A percentile compares a stretch with the other conserved stretches of the same genome.
phyloP scores from a whole-genome alignment of 2,329 filamentous ascomycete species.

The Calonectria naviculata region DNA sequence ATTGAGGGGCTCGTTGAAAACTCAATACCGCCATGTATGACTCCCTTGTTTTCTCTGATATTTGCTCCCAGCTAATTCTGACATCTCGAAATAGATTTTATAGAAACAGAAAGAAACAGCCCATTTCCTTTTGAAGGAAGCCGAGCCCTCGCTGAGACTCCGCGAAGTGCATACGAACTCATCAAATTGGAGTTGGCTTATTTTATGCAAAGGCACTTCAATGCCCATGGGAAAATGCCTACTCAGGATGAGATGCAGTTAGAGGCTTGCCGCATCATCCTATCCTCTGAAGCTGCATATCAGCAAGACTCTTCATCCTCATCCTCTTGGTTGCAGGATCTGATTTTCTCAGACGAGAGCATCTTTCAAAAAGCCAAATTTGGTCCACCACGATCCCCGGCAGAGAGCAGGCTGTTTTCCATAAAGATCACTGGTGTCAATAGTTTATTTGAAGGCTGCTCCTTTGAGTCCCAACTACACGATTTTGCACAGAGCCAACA shows the following conservation, averaged over 20 bases:
- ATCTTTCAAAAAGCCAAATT: constrained; percentile 34
- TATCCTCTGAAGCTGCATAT: constrained; percentile 20
- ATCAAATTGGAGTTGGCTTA: constrained; percentile 30
- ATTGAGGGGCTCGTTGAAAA: constrained; percentile 51
- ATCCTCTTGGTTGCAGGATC: constrained; percentile 28
- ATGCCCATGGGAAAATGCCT: constrained; percentile 16
- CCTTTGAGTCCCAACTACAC: constrained; percentile 35
- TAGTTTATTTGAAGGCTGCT: constrained; percentile 38
- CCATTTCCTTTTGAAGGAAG: constrained; percentile 29
- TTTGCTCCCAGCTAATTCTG: background rate
- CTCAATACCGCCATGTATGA: constrained; percentile 51
- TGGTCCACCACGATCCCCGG: constrained; percentile 31
- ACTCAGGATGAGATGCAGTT: constrained; percentile 23
- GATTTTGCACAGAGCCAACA: constrained; percentile 19
- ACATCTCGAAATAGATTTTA: constrained; percentile 16
- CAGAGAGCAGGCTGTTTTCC: constrained; percentile 33
- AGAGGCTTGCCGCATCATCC: constrained; percentile 27
- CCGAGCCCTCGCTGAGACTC: constrained; percentile 18
- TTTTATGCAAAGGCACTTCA: constrained; percentile 29
- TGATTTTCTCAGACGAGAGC: constrained; percentile 19
- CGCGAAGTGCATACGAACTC: constrained; percentile 26
- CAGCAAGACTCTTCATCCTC: constrained; percentile 6
- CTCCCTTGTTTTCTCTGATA: background rate
- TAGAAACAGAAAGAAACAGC: constrained; percentile 24
- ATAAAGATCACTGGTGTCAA: constrained; percentile 38